Evolutionary conservation across 371 early-diverging fungal genomes (phyloP), one percentile per base, ranked within the genome.

Genomic region (Coemansia sp.): DNA sequence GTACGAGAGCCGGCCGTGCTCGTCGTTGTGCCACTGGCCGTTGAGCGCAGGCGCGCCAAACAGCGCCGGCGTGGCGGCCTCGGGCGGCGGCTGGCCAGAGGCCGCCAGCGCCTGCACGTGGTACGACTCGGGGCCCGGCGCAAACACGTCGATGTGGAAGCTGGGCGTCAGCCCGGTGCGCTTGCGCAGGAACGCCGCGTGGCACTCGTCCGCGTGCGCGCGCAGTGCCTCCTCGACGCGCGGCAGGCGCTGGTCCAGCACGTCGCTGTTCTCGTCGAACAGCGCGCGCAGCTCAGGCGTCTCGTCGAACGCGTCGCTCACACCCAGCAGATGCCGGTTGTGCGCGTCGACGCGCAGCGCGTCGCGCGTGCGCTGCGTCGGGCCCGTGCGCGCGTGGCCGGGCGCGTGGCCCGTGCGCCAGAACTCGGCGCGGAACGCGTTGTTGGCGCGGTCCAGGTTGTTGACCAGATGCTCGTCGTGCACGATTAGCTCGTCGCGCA

Each of bases 81-180:
- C 26, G 5, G 13, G 7, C 40, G 59, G 53, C 26, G 59, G 53
- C 57, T 39, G 56, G 2, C 32, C 61, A 26, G 40, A 36, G 10
- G 48, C 43, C 7, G 35, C 68, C 41, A 82, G 51, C 30, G 40
- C 41, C 34, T 55, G 42, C 20, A 74, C 75, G 42, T 74, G 75
- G 51, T 42, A 51, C 20, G 75, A 74, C 49, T 74, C 75, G 0
- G 75, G 75, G 0, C 74, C 76, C 3, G 76, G 76, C 11, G 76
- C 67, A 76, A 84, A 85, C 42, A 85, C 79, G 68, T 82, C 81
- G 55, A 82, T 74, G 42, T 80, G 82, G 63, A 85, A 85, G 48
- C 69, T 79, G 40, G 84, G 84, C 7, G 83, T 75, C 30, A 85
- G 72, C 1, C 82, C 83, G 11, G 68, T 67, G 26, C 81, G 82